phyloP scores from a whole-genome alignment of 1,139 yeast genomes.

The Komagataea norvegica region DNA sequence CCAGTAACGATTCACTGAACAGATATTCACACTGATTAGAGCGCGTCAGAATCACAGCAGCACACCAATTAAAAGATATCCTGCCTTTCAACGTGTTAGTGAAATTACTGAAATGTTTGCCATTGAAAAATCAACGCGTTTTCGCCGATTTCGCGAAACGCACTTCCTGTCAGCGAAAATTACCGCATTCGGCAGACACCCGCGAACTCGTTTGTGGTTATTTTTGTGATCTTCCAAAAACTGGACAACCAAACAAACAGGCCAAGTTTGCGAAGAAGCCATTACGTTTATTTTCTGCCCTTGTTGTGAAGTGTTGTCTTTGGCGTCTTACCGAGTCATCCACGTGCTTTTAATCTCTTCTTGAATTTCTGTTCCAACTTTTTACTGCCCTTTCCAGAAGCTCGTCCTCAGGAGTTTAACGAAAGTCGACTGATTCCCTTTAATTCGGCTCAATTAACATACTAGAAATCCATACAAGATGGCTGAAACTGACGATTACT shows the following conservation, averaged over 20 bases:
- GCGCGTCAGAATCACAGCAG: no score
- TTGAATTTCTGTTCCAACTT: no score
- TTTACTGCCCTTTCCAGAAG: no score
- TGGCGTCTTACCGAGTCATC: no score
- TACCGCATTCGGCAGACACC: neutral
- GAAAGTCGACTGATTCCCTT: no score
- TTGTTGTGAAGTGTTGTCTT: no score
- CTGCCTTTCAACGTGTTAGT: no score
- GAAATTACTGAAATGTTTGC: neutral
- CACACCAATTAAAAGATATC: no score
- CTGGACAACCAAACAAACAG: neutral
- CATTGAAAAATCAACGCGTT: constrained; percentile 2
- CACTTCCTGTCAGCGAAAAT: neutral
- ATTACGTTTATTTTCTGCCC: no score
- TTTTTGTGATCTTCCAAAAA: neutral
- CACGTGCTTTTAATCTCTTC: no score
- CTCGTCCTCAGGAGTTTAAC: no score
- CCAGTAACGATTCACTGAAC: neutral
- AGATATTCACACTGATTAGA: neutral
- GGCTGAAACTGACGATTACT: constrained; percentile 60
- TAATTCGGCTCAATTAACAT: neutral
- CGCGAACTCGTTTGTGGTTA: neutral
- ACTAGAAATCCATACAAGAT: constrained; percentile 11
- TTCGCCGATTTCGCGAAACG: neutral
- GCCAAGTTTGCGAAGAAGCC: no score